phyloP scores from a whole-genome alignment of 73 alveolate species.

The Stentor coeruleus region DNA sequence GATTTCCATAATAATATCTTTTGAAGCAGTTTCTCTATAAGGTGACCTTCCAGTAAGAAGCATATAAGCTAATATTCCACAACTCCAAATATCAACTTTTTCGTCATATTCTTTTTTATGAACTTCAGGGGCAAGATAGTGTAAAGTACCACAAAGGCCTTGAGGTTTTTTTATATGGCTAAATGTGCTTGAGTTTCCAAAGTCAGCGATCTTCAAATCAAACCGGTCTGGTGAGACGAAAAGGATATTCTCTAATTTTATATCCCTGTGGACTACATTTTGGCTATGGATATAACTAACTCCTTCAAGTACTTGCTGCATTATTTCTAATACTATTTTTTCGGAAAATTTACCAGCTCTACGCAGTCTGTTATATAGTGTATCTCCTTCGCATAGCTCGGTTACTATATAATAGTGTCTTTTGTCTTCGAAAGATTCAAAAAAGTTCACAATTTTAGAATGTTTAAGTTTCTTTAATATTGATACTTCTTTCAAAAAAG shows the following conservation, averaged over 20 bases:
- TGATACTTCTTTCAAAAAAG: too few species aligned
- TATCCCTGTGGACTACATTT: conserved; percentile 50
- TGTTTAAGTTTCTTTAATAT: too few species aligned
- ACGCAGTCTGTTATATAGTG: too few species aligned
- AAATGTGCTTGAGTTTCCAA: conserved; percentile 48
- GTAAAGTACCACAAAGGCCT: conserved; percentile 31
- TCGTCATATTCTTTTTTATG: conserved; percentile 17
- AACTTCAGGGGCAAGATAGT: conserved; percentile 30
- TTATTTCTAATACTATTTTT: too few species aligned
- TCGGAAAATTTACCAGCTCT: too few species aligned
- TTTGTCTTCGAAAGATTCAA: too few species aligned
- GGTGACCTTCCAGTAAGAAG: conserved; percentile 12
- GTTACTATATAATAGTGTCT: too few species aligned
- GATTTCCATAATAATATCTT: conserved; percentile 13
- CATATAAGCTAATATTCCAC: conserved; percentile 8
- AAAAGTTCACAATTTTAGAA: too few species aligned
- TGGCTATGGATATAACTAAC: too few species aligned
- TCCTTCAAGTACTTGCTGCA: too few species aligned
- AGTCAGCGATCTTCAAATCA: conserved; percentile 75
- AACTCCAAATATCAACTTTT: conserved; percentile 29
- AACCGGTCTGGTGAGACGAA: conserved; percentile 49
- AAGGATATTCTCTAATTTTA: conserved; percentile 51
- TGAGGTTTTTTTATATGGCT: conserved; percentile 58
- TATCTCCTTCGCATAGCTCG: too few species aligned
- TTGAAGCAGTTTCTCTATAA: conserved; percentile 13